These are phyloP conservation scores for Candida tropicalis DNA, from an alignment of 1,139 yeast genomes.

Conservation along the genomic window DNA sequence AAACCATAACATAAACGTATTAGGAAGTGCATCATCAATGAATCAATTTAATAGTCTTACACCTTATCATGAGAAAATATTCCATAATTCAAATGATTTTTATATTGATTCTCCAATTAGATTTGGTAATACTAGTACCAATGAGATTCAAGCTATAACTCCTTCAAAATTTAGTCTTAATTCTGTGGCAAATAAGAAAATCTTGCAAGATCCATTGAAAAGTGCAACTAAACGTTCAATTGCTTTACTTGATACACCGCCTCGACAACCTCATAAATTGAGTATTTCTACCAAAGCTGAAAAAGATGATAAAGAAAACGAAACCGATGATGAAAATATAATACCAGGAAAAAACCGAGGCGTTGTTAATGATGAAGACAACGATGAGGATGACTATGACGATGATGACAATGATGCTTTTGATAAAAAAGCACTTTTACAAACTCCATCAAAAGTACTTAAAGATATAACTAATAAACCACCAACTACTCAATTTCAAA, in stretches of 20 bases:
- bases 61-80: slow-evolving; percentile 48
- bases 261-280: slow-evolving; percentile 40
- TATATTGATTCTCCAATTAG: slow-evolving; percentile 49
- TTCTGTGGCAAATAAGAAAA: slow-evolving; percentile 15
- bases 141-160: slow-evolving; percentile 43
- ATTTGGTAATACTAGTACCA: slow-evolving; percentile 28
- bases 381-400: slow-evolving; percentile 3
- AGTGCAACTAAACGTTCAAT: slow-evolving; percentile 39
- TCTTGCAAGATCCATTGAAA: slow-evolving; percentile 18
- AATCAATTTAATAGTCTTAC: slow-evolving; percentile 32
- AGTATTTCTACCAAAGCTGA: slow-evolving; percentile 26
- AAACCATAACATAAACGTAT: slow-evolving; percentile 38
- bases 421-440: slow-evolving; percentile 16
- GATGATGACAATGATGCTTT: slow-evolving; percentile 8
- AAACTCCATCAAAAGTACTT: slow-evolving; percentile 38
- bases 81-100: slow-evolving; percentile 50
- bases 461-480: slow-evolving; percentile 28
- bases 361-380: slow-evolving; percentile 4
- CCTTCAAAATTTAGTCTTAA: slow-evolving; percentile 43
- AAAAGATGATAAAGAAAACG: slow-evolving; percentile 19
- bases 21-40: slow-evolving; percentile 18
- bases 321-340: slow-evolving; percentile 10
- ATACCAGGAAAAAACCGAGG: slow-evolving; percentile 9
- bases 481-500: slow-evolving; percentile 22
- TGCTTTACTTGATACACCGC: slow-evolving; percentile 45